Evolutionary conservation across 2,329 filamentous ascomycete species (phyloP), one percentile per base, ranked within the genome.

Genomic region (Alternaria triticina): DNA sequence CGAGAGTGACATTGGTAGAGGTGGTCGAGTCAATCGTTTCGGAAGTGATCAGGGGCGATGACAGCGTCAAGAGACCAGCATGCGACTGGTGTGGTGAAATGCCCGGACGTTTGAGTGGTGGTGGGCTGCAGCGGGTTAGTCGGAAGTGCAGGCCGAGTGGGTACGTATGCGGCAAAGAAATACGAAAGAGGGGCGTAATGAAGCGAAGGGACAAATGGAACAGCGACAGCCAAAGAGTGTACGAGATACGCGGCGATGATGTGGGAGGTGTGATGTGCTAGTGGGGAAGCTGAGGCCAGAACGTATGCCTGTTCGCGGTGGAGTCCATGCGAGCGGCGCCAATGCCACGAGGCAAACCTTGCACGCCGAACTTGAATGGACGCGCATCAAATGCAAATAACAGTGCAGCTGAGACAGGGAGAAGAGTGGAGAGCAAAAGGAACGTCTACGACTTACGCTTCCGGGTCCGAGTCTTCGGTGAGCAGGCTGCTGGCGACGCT

Each of bases 391-490:
- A 45, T 65, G 44, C 30, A 52, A 54, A n/a, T 59, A 51, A 61
- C 20, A 52, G 50, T 43, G 25, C 45, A 54, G 13, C 57, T 65
- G 62, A 68, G 54, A 60, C 58, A 33, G 65, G 44, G n/a, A 55
- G 63, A 20, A 43, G 13, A 23, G 28, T 1, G n/a, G 23, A 30
- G 23, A 52, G 4, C 25, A 28, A 50, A 54, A 54, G 51, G 23
- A 66, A 65, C 44, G 67, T 47, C 56, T 62, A 51, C 65, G 58
- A 84, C 84, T 84, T 79, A 86, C 84, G 75, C 64, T 66, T 84
- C 83, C 59, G 71, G 68, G 49, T 87, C 86, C 30, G 82, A 84
- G 66, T 86, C 84, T 64, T 85, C 83, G 15, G 83, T 85, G 59
- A 83, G 72, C 51, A 86, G 80, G 71, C 83, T 85, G 79, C 83